Evolutionary conservation across 495 filamentous ascomycete genomes (phyloP).

Genomic region (Penicillium crystallinum): DNA sequence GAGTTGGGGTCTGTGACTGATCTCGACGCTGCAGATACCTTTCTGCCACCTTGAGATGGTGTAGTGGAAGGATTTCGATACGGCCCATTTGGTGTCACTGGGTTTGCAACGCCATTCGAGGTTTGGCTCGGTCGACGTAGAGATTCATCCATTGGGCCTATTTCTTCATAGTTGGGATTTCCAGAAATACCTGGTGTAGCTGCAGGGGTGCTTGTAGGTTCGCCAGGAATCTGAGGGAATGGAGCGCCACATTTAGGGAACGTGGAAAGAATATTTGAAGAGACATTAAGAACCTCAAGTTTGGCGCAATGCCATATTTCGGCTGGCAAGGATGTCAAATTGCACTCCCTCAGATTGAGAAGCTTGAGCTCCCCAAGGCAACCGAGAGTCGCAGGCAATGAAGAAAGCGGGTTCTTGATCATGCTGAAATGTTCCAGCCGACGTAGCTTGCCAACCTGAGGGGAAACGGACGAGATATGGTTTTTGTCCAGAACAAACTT

Average conservation of each 20-base stretch:
- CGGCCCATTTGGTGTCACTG: conserved; percentile 58
- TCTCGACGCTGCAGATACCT: conserved; percentile 75
- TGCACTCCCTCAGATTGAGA: conserved; percentile 87
- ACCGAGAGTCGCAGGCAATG: conserved; percentile 80
- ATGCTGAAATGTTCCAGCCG: conserved; percentile 90
- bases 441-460: conserved; percentile 74
- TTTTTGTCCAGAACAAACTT: conserved; percentile 91
- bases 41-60: conserved; percentile 65
- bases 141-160: conserved; percentile 61
- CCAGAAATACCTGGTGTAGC: conserved; percentile 47
- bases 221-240: conserved; percentile 53
- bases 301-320: conserved; percentile 90
- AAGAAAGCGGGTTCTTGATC: conserved; percentile 78
- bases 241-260: conserved; percentile 81
- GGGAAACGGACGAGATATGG: conserved; percentile 83
- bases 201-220: conserved; percentile 43
- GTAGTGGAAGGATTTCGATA: conserved; percentile 77
- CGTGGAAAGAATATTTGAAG: conserved; percentile 81
- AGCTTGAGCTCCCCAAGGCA: conserved; percentile 76
- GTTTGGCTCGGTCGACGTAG: conserved; percentile 77
- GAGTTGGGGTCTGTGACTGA: conserved; percentile 57
- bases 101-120: conserved; percentile 67
- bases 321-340: conserved; percentile 76
- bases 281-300: conserved; percentile 88
- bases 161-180: conserved; percentile 71